Evolutionary conservation across 73 alveolate species (phyloP), one percentile per base, ranked within the genome.

Genomic region (Loxodes magnus): DNA sequence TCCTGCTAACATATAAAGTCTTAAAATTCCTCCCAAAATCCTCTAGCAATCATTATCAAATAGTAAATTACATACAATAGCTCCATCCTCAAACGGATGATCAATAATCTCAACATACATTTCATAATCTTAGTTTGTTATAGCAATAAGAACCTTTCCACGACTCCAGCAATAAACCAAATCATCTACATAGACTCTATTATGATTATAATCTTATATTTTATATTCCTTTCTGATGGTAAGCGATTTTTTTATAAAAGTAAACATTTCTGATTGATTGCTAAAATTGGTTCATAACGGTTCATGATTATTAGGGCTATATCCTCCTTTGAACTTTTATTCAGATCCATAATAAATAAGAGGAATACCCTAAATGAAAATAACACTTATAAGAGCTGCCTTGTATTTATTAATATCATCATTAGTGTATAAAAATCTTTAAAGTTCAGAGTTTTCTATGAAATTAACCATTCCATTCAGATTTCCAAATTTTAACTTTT

Each of bases 271-370:
- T n/a, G n/a, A n/a, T 39, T 23, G 14, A 1, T 39, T 10, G 21
- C 9, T n/a, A 7, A 39, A 15, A 39, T 39, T 9, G 9, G 53
- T 23, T 88, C 92, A 87, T 5, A 92, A 43, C 2, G 77, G 76
- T 75, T 92, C 98, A 63, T 97, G 66, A 60, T 77, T 65, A 15
- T 64, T 5, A 19, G 98, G 98, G 64, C 88, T 97, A 52, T 61
- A 72, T 0, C 96, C 97, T 7, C 98, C 98, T 31, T 59, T 41
- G 75, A 70, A 92, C 28, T 56, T 80, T 74, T 92, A 90, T 65
- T 92, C 99, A 54, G 79, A 61, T 24, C 99, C 99, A 78, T 92
- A 92, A 67, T 92, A 92, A 15, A 81, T 23, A 36, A 92, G 78
- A 5, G 99, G 97, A 48, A 92, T 92, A 22, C 99, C 99, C 46